Percentiles rank a stretch among this genome's conserved stretches.
phyloP scores from a whole-genome alignment of 805 yeast genomes.

The Candida ortonii region DNA sequence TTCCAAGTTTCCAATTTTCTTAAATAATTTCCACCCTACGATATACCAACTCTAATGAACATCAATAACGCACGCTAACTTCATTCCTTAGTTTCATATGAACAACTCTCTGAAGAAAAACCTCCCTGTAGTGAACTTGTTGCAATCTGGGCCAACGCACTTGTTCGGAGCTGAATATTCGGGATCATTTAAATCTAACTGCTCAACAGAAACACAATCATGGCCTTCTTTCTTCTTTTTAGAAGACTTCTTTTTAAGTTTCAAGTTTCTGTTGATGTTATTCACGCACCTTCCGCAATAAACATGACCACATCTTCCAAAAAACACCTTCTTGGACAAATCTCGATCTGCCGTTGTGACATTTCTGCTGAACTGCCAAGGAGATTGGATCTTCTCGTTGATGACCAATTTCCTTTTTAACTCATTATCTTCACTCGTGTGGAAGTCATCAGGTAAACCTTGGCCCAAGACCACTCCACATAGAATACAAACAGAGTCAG shows the following conservation, averaged over 20 bases:
- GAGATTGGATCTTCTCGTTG: slow-evolving; percentile 43
- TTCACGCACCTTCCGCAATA: slow-evolving; percentile 84
- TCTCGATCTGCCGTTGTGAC: slow-evolving; percentile 56
- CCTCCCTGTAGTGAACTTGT: slow-evolving; percentile 39
- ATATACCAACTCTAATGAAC: too few species aligned
- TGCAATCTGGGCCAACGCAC: slow-evolving; percentile 58
- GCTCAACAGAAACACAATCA: slow-evolving; percentile 16
- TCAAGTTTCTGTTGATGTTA: slow-evolving; percentile 45
- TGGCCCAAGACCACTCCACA: slow-evolving; percentile 74
- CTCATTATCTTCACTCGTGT: slow-evolving; percentile 19
- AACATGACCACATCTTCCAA: slow-evolving; percentile 75
- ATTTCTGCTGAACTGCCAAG: slow-evolving; percentile 55
- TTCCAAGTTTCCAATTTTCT: too few species aligned
- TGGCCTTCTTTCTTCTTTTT: slow-evolving; percentile 22
- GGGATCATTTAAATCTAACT: slow-evolving; percentile 37
- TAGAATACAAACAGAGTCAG: slow-evolving; percentile 52
- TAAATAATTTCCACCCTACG: too few species aligned
- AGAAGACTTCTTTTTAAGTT: slow-evolving; percentile 16
- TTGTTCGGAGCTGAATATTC: slow-evolving; percentile 50
- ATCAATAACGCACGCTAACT: too few species aligned
- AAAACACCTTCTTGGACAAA: slow-evolving; percentile 63
- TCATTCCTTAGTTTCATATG: slow-evolving; percentile 30
- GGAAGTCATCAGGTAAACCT: slow-evolving; percentile 60
- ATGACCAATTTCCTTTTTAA: slow-evolving; percentile 29
- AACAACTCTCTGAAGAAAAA: slow-evolving; percentile 57